phyloP scores from a whole-genome alignment of 179 eudicot genomes.

The Spergularia azorica region DNA sequence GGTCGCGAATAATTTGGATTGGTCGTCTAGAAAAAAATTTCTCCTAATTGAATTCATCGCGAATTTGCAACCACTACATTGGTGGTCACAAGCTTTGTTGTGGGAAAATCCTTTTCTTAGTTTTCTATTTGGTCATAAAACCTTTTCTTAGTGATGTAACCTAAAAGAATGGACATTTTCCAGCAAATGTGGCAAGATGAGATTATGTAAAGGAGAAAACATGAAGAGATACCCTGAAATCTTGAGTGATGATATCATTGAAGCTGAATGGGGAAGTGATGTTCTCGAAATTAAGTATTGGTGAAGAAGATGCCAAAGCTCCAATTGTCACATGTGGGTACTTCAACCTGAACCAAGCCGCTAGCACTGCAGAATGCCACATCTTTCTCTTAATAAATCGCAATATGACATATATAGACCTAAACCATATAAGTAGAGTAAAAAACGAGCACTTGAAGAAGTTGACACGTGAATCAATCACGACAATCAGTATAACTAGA shows the following conservation, averaged over 20 bases:
- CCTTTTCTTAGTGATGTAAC: neutral
- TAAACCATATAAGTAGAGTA: too few species aligned
- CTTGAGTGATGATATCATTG: constrained; percentile 66
- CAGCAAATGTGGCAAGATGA: neutral
- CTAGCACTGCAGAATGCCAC: constrained; percentile 59
- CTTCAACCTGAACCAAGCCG: constrained; percentile 92
- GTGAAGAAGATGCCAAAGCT: constrained; percentile 91
- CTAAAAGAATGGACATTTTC: neutral
- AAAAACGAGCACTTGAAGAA: too few species aligned
- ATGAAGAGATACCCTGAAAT: constrained; percentile 56
- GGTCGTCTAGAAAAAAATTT: too few species aligned
- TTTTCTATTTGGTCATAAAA: too few species aligned
- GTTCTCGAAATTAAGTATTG: constrained; percentile 73
- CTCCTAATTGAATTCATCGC: too few species aligned
- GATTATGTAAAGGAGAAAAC: neutral
- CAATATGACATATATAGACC: too few species aligned
- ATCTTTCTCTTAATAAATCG: neutral
- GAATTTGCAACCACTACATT: too few species aligned
- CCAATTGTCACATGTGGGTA: constrained; percentile 88
- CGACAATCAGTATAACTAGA: too few species aligned
- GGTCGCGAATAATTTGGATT: too few species aligned
- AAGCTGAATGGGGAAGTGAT: constrained; percentile 72
- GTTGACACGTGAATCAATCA: too few species aligned
- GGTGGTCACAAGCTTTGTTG: too few species aligned
- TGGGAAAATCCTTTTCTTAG: too few species aligned